These are phyloP conservation scores for Candida alai DNA, from an alignment of 805 yeast species.

Conservation along the genomic window DNA sequence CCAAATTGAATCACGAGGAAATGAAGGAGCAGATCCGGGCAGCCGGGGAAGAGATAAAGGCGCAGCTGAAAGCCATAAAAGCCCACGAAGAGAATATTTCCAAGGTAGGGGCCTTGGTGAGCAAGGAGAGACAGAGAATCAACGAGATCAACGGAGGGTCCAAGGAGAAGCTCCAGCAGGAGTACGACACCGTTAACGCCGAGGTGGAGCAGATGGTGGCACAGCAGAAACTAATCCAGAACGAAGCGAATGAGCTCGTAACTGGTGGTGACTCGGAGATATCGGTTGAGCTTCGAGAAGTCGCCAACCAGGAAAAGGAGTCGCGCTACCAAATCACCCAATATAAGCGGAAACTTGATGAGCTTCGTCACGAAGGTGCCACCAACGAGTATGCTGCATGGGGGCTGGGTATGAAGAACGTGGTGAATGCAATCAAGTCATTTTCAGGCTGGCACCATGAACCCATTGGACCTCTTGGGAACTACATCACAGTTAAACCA, in stretches of 20 bases:
- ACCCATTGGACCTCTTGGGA: slow-evolving; percentile 85
- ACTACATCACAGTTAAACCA: slow-evolving; percentile 50
- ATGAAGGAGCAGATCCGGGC: slow-evolving; percentile 13
- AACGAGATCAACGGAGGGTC: slow-evolving; percentile 43
- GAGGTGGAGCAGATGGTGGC: slow-evolving; percentile 19
- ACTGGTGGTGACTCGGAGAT: no score
- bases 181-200: slow-evolving; percentile 15
- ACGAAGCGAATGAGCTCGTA: slow-evolving; percentile 18
- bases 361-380: slow-evolving; percentile 17
- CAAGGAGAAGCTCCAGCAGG: slow-evolving; percentile 26
- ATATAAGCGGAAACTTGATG: slow-evolving; percentile 5
- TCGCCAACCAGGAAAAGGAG: slow-evolving; percentile 13
- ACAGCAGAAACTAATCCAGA: slow-evolving; percentile 11
- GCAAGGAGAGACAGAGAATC: slow-evolving; percentile 34
- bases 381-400: slow-evolving; percentile 45
- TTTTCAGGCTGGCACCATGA: slow-evolving; percentile 23
- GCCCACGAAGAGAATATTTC: slow-evolving; percentile 16
- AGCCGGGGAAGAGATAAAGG: slow-evolving; percentile 19
- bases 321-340: slow-evolving; percentile 11
- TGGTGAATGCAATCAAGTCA: slow-evolving; percentile 40
- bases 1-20: no score
- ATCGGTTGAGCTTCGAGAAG: slow-evolving; percentile 15
- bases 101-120: slow-evolving; percentile 19
- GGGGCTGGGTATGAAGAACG: slow-evolving; percentile 40
- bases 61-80: slow-evolving; percentile 18